These are phyloP conservation scores for Zoysia matrella DNA, from an alignment of 202 grass and related monocot genomes.

Conservation along the genomic window DNA sequence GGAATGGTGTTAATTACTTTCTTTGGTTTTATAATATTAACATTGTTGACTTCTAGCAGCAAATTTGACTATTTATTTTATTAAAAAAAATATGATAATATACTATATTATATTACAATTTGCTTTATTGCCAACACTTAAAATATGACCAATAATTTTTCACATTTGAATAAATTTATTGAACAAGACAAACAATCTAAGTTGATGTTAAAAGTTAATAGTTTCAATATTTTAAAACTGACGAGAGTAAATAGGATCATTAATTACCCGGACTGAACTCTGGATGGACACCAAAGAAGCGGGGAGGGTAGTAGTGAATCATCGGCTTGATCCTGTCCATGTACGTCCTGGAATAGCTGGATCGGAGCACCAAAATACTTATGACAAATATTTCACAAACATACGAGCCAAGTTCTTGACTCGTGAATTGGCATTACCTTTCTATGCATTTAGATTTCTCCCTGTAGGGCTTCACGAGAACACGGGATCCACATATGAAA, in stretches of 20 bases:
- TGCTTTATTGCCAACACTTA: too few relatives aligned
- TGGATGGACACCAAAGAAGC: slow-evolving; percentile 43
- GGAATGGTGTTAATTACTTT: background rate
- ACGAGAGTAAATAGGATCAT: too few relatives aligned
- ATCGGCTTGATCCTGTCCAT: slow-evolving; percentile 43
- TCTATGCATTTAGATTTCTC: slow-evolving; percentile 73
- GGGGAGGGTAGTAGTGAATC: slow-evolving; percentile 36
- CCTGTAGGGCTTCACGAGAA: slow-evolving; percentile 86
- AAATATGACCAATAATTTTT: too few relatives aligned
- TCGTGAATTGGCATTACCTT: slow-evolving; percentile 45
- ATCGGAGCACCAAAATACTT: background rate
- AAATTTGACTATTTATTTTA: too few relatives aligned
- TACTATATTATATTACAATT: too few relatives aligned
- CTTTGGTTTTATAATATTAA: too few relatives aligned
- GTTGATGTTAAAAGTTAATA: too few relatives aligned
- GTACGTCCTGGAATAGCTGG: slow-evolving; percentile 27
- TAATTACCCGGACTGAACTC: slow-evolving; percentile 39
- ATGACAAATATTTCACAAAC: background rate
- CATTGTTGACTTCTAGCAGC: too few relatives aligned
- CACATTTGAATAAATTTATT: too few relatives aligned
- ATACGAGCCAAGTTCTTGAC: background rate
- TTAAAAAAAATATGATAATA: too few relatives aligned
- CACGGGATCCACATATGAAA: slow-evolving; percentile 72
- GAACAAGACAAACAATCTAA: too few relatives aligned
- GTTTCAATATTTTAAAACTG: too few relatives aligned